Evolutionary conservation across 192 early-diverging fungal species (phyloP).

Genomic region (Linnemannia elongata): DNA sequence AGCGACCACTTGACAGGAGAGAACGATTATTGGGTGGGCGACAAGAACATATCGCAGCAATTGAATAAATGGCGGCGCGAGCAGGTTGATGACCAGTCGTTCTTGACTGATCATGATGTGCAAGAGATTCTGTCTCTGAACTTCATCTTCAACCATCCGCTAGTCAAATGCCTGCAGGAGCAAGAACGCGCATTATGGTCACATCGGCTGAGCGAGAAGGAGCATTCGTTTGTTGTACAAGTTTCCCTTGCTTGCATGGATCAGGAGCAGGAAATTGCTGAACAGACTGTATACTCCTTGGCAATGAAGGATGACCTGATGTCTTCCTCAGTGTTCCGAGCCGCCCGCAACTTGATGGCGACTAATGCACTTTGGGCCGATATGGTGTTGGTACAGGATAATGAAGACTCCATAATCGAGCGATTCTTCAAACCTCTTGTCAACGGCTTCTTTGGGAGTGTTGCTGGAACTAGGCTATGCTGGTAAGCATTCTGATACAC

Average conservation of each 20-base stretch:
- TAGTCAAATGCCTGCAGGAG: neutral
- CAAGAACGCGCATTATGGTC: neutral
- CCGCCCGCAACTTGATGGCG: constrained; percentile 1
- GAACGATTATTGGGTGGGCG: neutral
- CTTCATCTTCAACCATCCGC: neutral
- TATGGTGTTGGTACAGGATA: neutral
- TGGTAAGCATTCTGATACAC: neutral
- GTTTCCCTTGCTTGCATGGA: neutral
- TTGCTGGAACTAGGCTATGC: neutral
- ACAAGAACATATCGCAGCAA: neutral
- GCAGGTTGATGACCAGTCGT: neutral
- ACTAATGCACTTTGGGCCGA: neutral
- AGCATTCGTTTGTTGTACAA: neutral
- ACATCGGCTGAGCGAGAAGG: neutral
- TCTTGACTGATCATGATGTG: neutral
- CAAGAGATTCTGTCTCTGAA: neutral
- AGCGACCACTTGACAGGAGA: neutral
- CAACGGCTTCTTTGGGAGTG: neutral
- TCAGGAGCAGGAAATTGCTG: neutral
- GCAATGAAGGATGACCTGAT: neutral
- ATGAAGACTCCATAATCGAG: constrained; percentile 1
- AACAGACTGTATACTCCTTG: too few species aligned
- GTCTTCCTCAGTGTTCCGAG: neutral
- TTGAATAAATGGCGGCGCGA: neutral
- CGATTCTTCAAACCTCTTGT: constrained; percentile 1